Evolutionary conservation across 192 early-diverging fungal species (phyloP).

Genomic region (Backusella luteola): DNA sequence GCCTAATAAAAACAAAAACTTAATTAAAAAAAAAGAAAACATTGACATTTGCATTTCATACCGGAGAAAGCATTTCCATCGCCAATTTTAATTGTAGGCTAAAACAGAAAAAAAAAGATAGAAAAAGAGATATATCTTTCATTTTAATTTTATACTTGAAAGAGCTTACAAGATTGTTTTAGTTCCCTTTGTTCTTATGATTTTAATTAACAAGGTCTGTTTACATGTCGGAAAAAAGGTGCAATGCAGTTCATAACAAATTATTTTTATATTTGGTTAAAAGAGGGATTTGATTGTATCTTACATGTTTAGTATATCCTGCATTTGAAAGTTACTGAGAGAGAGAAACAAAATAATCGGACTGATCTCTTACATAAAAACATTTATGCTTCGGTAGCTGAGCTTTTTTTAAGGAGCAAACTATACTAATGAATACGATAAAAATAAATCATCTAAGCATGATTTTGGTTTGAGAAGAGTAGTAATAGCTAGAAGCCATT

Average conservation of each 20-base stretch:
- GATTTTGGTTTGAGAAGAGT: not conserved
- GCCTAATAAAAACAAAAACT: not conserved
- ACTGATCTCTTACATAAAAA: constrained; percentile 3
- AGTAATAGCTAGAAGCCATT: not conserved
- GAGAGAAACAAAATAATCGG: not conserved
- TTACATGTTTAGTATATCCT: not conserved
- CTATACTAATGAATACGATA: not conserved
- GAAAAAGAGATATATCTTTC: not conserved
- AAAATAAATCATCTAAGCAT: not conserved
- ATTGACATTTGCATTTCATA: not conserved
- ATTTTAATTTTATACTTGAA: not conserved
- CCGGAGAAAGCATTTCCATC: not conserved
- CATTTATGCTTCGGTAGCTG: not conserved
- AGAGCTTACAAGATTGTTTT: not conserved
- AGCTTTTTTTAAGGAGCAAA: not conserved
- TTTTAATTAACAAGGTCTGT: not conserved
- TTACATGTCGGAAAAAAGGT: not conserved
- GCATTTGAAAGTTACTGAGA: not conserved
- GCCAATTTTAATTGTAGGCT: not conserved
- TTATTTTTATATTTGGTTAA: not conserved
- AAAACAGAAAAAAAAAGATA: not conserved
- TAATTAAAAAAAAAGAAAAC: not conserved
- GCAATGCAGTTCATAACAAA: not conserved
- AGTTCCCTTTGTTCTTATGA: not conserved
- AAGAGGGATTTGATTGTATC: not conserved